Conservation (phyloP, 2,329 filamentous ascomycete species). For the Scedosporium dehoogii region DNA sequence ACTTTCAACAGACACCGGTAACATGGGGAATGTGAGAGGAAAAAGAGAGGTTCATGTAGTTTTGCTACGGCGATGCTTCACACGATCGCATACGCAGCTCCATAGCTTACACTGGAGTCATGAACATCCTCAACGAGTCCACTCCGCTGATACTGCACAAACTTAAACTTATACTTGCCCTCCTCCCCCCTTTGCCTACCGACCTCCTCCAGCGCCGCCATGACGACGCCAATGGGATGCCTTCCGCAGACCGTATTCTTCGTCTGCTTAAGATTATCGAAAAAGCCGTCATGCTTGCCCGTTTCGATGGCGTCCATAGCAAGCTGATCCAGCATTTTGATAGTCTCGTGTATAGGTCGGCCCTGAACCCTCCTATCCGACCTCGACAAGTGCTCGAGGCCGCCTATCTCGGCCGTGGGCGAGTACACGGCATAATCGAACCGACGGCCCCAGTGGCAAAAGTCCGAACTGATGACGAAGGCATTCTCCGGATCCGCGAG, state of each 20-base stretch:
- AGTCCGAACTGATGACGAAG: conserved; percentile 89
- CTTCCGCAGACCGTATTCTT: conserved; percentile 89
- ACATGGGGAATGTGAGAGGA: not conserved
- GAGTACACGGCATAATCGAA: conserved; percentile 78
- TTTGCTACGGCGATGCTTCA: conserved; percentile 20
- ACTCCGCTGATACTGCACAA: conserved; percentile 83
- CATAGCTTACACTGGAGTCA: conserved; percentile 91
- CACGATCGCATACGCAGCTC: conserved; percentile 76
- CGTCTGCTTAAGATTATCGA: conserved; percentile 58
- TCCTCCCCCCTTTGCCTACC: conserved; percentile 26
- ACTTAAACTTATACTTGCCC: conserved; percentile 53
- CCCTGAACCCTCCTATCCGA: conserved; percentile 12
- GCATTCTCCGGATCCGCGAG: conserved; percentile 64
- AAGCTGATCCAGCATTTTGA: conserved; percentile 65
- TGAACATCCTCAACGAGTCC: conserved; percentile 54
- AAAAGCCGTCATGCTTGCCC: conserved; percentile 61
- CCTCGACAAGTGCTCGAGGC: conserved; percentile 29
- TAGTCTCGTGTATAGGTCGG: conserved; percentile 70
- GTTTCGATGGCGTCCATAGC: conserved; percentile 80
- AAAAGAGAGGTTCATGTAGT: not conserved
- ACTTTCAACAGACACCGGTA: not conserved
- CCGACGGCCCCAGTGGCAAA: conserved; percentile 86
- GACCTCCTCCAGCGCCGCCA: conserved; percentile 73
- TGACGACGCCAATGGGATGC: conserved; percentile 86
- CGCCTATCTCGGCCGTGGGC: conserved; percentile 28